phyloP scores from a whole-genome alignment of 106 monocot species.

The Dendrobium officinale region DNA sequence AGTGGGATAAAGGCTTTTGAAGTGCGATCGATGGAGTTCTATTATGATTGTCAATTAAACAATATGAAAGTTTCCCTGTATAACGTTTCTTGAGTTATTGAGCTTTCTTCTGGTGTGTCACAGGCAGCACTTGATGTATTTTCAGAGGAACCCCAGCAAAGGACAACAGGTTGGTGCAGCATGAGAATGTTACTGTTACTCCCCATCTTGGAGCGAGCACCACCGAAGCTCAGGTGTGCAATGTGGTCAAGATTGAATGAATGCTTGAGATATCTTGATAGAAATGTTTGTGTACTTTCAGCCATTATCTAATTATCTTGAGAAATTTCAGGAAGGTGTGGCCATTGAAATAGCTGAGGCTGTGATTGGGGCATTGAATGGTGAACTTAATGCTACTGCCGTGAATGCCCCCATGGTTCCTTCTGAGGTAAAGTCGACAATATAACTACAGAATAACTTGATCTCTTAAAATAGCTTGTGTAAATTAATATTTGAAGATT shows the following conservation, averaged over 20 bases:
- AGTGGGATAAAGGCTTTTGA: no score
- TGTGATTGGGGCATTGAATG: constrained; percentile 73
- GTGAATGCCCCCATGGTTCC: no score
- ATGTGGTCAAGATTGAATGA: neutral
- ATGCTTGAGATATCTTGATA: neutral
- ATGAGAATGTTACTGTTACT: constrained; percentile 75
- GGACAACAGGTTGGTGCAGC: constrained; percentile 71
- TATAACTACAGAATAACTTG: neutral
- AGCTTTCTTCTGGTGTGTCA: neutral
- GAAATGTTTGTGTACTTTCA: neutral
- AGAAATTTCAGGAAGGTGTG: constrained; percentile 66
- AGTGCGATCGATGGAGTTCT: no score
- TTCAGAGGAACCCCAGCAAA: constrained; percentile 65
- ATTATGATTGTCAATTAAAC: no score
- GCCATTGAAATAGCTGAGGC: constrained; percentile 92
- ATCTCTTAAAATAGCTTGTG: neutral
- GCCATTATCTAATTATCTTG: neutral
- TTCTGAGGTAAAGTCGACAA: no score
- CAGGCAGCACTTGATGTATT: constrained; percentile 96
- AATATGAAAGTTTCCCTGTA: no score
- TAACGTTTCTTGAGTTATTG: neutral
- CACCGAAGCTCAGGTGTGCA: constrained; percentile 67
- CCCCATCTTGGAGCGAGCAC: constrained; percentile 87
- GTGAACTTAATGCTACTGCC: no score
- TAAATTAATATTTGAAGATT: neutral